phyloP scores from a whole-genome alignment of 2,329 filamentous ascomycete species.

The Gliomastix tumulicola region DNA sequence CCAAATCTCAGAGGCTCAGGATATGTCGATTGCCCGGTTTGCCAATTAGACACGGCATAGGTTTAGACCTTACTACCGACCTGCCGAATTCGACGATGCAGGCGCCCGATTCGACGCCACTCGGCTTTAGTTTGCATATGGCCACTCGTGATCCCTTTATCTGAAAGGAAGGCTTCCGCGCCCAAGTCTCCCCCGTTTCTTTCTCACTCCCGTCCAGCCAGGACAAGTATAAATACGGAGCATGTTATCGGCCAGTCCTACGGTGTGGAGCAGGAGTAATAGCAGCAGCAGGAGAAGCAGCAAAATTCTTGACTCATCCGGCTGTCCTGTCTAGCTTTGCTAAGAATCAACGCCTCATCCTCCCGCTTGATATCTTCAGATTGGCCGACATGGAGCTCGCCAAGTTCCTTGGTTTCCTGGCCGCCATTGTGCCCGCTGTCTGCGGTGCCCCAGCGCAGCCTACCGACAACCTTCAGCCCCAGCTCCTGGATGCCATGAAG shows the following conservation, averaged over 20 bases:
- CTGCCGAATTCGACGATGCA: not conserved
- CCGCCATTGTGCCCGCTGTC: slow-evolving; percentile 27
- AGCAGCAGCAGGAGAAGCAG: no score
- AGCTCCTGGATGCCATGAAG: slow-evolving; percentile 33
- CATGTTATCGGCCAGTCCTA: not conserved
- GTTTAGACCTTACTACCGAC: not conserved
- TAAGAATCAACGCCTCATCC: not conserved
- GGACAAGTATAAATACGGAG: not conserved
- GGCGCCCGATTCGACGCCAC: no score
- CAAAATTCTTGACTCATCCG: no score
- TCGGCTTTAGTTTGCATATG: no score
- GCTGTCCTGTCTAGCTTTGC: not conserved
- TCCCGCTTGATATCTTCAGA: slow-evolving; percentile 9
- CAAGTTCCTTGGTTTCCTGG: slow-evolving; percentile 26
- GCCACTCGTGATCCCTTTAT: no score
- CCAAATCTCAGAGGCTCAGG: no score
- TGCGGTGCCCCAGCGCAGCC: slow-evolving; percentile 28
- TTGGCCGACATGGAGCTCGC: slow-evolving; percentile 25
- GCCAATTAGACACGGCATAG: no score
- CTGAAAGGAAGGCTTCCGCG: no score
- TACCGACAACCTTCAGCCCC: slow-evolving; percentile 25
- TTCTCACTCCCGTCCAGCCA: no score
- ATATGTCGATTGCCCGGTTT: no score
- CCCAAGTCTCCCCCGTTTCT: no score
- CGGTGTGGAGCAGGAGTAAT: not conserved